Conservation (phyloP, 805 yeast species). For the Pichia cephalocereana region DNA sequence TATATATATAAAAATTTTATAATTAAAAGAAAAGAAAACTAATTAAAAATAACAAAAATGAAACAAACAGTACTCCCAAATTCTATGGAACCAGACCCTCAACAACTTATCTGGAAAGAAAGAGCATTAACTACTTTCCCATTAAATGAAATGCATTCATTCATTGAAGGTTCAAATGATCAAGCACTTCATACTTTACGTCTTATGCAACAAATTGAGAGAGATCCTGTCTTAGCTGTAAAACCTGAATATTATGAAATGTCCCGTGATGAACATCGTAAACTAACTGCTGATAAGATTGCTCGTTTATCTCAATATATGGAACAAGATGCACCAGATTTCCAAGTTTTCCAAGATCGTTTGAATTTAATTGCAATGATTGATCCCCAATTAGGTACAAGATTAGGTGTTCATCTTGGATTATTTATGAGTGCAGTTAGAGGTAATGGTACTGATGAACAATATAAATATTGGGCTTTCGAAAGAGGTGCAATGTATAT, state of each 20-base stretch:
- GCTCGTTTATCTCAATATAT: constrained; percentile 52
- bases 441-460: constrained; percentile 84
- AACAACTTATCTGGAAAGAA: constrained; percentile 33
- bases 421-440: constrained; percentile 71
- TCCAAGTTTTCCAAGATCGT: constrained; percentile 46
- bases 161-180: constrained; percentile 42
- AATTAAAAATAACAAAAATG: constrained; percentile 16
- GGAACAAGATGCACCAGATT: constrained; percentile 32
- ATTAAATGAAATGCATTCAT: constrained; percentile 40
- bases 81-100: constrained; percentile 27
- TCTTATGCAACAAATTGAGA: constrained; percentile 49
- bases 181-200: constrained; percentile 38
- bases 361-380: constrained; percentile 49
- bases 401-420: constrained; percentile 84
- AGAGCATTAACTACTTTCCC: constrained; percentile 35
- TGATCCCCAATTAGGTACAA: constrained; percentile 75
- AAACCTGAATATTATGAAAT: constrained; percentile 48
- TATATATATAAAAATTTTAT: too few species aligned
- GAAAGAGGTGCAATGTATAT: constrained; percentile 54
- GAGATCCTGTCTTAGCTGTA: constrained; percentile 57
- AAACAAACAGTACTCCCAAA: constrained; percentile 23
- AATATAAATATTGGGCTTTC: constrained; percentile 73
- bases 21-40: too few species aligned
- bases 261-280: constrained; percentile 49
- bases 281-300: constrained; percentile 50